A percentile compares a stretch with the other conserved stretches of the same genome.
These are phyloP conservation scores for Neospermospora avenae DNA, from an alignment of 2,329 filamentous ascomycete species.

Conservation along the genomic window DNA sequence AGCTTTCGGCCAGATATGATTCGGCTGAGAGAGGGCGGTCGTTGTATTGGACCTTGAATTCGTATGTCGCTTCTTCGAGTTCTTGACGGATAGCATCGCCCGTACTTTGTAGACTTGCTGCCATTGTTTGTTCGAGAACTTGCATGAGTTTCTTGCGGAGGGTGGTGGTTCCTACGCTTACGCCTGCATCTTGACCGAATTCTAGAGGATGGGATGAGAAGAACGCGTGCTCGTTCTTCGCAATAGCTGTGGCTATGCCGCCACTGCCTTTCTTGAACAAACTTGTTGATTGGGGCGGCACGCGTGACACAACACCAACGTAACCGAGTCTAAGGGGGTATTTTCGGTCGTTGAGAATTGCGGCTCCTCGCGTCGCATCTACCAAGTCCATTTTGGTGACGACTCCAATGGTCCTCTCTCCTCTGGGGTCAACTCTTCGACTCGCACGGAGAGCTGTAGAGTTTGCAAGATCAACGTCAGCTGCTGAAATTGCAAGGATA, in stretches of 20 bases:
- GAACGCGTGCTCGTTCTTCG: constrained; percentile 82
- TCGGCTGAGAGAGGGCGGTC: constrained; percentile 92
- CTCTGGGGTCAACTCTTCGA: constrained; percentile 85
- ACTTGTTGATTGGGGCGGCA: constrained; percentile 58
- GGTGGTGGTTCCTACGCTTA: constrained; percentile 79
- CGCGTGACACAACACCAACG: constrained; percentile 87
- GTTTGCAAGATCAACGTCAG: constrained; percentile 95
- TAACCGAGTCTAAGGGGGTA: constrained; percentile 95
- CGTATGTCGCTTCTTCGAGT: constrained; percentile 93
- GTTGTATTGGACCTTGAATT: constrained; percentile 99
- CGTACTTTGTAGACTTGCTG: constrained; percentile 81
- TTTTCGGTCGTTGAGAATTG: constrained; percentile 82
- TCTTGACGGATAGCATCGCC: constrained; percentile 92
- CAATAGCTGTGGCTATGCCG: constrained; percentile 77
- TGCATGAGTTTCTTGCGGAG: constrained; percentile 96
- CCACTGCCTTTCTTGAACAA: constrained; percentile 81
- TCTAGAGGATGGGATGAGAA: constrained; percentile 81
- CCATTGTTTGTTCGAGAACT: constrained; percentile 96
- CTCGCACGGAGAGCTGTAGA: constrained; percentile 89
- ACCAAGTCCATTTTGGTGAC: constrained; percentile 99
- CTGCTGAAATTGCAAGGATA: constrained; percentile 94
- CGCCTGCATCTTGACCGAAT: constrained; percentile 69
- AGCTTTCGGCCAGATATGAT: constrained; percentile 90
- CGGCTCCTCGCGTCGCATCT: constrained; percentile 72
- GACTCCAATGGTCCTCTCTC: constrained; percentile 96